phyloP scores from a whole-genome alignment of 2,329 filamentous ascomycete genomes.

The Cladobotryum mycophilum region DNA sequence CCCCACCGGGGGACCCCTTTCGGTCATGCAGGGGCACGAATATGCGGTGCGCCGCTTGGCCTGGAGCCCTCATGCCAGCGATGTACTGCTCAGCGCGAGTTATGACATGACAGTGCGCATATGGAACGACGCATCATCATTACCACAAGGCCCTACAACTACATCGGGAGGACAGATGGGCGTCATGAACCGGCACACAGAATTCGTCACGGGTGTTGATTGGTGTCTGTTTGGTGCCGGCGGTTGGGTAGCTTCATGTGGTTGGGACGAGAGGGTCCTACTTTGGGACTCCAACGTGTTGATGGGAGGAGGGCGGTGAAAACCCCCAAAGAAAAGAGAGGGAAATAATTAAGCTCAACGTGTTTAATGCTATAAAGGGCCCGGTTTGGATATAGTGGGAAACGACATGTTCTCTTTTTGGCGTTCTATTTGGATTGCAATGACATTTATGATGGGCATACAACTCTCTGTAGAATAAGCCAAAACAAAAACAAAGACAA shows the following conservation, averaged over 20 bases:
- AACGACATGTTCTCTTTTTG: background rate
- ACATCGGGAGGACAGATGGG: constrained; percentile 66
- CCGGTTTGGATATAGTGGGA: background rate
- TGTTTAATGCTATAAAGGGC: background rate
- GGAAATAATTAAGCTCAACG: background rate
- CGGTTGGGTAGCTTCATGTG: constrained; percentile 90
- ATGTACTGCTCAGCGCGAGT: constrained; percentile 80
- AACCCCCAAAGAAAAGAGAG: too few relatives aligned
- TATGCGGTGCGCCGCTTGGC: constrained; percentile 82
- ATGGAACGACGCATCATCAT: constrained; percentile 70
- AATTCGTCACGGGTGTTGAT: constrained; percentile 93
- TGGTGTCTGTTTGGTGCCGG: constrained; percentile 96
- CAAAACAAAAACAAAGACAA: too few relatives aligned
- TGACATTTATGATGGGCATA: background rate
- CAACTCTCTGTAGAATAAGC: constrained; percentile 6
- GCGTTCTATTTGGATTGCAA: background rate
- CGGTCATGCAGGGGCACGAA: constrained; percentile 75
- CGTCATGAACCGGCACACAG: constrained; percentile 86
- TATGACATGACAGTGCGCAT: constrained; percentile 98
- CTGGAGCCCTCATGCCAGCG: constrained; percentile 91
- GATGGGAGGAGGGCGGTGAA: constrained; percentile 24
- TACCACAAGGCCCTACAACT: constrained; percentile 28
- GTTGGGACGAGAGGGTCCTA: constrained; percentile 87
- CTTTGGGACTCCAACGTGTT: constrained; percentile 78
- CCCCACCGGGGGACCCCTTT: constrained; percentile 63